These are phyloP conservation scores for Cynara cardunculus DNA, from an alignment of 129 eudicot species.

Conservation along the genomic window DNA sequence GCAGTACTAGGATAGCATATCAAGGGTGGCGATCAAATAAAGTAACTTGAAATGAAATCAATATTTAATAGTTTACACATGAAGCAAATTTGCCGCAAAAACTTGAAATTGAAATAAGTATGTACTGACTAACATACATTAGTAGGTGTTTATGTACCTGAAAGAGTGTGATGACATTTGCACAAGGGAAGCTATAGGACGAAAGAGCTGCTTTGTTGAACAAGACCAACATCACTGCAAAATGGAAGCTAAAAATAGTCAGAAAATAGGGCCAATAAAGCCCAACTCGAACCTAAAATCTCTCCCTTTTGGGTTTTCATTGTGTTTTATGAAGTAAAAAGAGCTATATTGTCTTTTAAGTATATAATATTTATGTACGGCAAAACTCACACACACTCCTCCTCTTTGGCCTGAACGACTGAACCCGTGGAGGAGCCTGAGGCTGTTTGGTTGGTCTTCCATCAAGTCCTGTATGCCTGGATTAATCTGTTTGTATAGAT, in stretches of 20 bases:
- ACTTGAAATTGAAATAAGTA: not conserved
- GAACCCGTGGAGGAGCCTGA: not conserved
- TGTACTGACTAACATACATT: not conserved
- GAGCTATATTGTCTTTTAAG: not conserved
- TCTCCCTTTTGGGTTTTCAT: not conserved
- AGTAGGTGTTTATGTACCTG: slow-evolving; percentile 43
- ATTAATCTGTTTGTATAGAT: no score
- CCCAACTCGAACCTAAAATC: not conserved
- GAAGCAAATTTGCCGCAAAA: no score
- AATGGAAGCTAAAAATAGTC: slow-evolving; percentile 18
- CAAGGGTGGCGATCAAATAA: no score
- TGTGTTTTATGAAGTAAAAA: not conserved
- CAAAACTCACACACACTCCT: not conserved
- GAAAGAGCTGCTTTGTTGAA: slow-evolving; percentile 90
- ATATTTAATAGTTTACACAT: not conserved
- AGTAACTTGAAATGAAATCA: no score
- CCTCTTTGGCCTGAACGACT: not conserved
- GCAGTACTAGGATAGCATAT: no score
- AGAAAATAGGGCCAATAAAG: not conserved
- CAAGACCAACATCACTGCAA: slow-evolving; percentile 64
- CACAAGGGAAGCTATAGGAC: slow-evolving; percentile 72
- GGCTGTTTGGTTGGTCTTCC: no score
- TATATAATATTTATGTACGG: not conserved
- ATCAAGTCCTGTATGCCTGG: no score
- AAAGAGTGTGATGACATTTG: slow-evolving; percentile 68